Evolutionary conservation across 2,329 filamentous ascomycete genomes (phyloP).

Genomic region (Cytospora paraplurivora): DNA sequence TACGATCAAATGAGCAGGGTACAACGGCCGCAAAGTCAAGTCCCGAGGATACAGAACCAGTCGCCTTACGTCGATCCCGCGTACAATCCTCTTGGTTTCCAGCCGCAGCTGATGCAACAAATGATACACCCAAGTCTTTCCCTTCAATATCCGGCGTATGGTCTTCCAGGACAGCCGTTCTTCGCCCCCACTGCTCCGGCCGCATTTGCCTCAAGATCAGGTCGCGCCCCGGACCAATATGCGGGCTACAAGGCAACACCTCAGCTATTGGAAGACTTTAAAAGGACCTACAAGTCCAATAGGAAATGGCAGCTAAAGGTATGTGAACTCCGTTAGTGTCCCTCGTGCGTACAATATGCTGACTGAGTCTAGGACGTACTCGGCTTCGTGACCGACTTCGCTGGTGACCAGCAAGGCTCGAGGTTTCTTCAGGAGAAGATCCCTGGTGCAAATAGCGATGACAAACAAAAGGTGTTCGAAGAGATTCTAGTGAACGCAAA

Average conservation of each 20-base stretch:
- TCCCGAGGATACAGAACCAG: slow-evolving; percentile 21
- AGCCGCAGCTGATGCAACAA: slow-evolving; percentile 21
- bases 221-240: slow-evolving; percentile 49
- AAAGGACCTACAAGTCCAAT: slow-evolving; percentile 70
- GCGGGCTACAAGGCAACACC: slow-evolving; percentile 44
- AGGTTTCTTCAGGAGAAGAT: slow-evolving; percentile 94
- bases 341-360: slow-evolving; percentile 11
- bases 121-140: slow-evolving; percentile 1
- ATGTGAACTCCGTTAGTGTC: slow-evolving; percentile 26
- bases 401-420: slow-evolving; percentile 92
- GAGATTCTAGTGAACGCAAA: slow-evolving; percentile 84
- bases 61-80: slow-evolving; percentile 20
- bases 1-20: slow-evolving; percentile 13
- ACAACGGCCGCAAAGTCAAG: slow-evolving; percentile 19
- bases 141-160: slow-evolving; percentile 13
- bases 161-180: slow-evolving; percentile 18
- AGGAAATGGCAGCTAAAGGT: slow-evolving; percentile 78
- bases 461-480: slow-evolving; percentile 86
- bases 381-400: slow-evolving; percentile 87
- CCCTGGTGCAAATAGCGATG: slow-evolving; percentile 89
- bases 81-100: slow-evolving; percentile 8
- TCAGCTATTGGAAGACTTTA: slow-evolving; percentile 76
- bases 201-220: slow-evolving; percentile 9
- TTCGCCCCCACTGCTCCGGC: slow-evolving; percentile 26
- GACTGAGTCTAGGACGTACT: slow-evolving; percentile 68